Conservation (phyloP, 1,139 yeast genomes). For the Suhomyces taliae region DNA sequence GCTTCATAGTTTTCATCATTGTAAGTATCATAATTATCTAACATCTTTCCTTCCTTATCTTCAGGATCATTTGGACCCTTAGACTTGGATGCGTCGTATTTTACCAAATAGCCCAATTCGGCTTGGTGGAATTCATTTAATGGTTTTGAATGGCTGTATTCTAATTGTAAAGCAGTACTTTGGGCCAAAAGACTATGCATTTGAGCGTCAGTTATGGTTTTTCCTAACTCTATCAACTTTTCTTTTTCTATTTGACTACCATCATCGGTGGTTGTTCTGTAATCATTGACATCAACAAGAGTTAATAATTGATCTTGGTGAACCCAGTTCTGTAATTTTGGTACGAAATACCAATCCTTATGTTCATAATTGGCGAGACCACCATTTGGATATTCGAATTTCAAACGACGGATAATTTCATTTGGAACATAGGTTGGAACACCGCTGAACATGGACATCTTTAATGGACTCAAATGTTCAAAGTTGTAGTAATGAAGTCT, state of each 20-base stretch:
- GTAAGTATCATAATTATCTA: constrained; percentile 4
- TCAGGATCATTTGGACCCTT: constrained; percentile 18
- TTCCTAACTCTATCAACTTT: constrained; percentile 11
- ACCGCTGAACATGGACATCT: constrained; percentile 20
- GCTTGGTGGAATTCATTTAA: constrained; percentile 35
- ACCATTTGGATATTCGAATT: constrained; percentile 23
- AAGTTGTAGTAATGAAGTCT: constrained; percentile 23
- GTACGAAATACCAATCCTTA: constrained; percentile 31
- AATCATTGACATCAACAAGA: constrained; percentile 11
- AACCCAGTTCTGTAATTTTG: constrained; percentile 30
- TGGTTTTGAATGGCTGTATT: constrained; percentile 40
- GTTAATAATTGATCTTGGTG: constrained; percentile 10
- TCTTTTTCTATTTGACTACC: constrained; percentile 13
- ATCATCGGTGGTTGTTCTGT: constrained; percentile 1
- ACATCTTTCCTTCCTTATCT: constrained; percentile 9
- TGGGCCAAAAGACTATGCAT: constrained; percentile 31
- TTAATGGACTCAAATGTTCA: constrained; percentile 25
- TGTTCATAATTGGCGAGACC: constrained; percentile 17
- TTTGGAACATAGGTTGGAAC: constrained; percentile 21
- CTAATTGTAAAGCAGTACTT: constrained; percentile 34
- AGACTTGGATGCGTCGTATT: constrained; percentile 16
- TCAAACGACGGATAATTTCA: constrained; percentile 16
- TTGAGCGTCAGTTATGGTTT: constrained; percentile 24
- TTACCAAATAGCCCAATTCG: constrained; percentile 31
- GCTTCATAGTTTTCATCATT: constrained; percentile 16